Base-by-base conservation (phyloP, 176 grass and related monocot genomes). In the Musa troglodytarum region DNA sequence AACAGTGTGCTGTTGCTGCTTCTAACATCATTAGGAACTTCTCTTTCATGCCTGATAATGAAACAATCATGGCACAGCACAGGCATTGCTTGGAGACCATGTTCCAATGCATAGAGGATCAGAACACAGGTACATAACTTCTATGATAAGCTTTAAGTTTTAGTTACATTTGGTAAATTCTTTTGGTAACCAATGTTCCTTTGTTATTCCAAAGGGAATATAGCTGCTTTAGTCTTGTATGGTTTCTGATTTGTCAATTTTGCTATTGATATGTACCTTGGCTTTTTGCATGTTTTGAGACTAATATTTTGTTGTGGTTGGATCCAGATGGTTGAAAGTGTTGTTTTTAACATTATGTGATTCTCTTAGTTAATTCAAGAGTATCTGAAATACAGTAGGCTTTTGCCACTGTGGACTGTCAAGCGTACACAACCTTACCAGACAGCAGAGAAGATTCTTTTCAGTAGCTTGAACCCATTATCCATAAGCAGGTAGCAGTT, bases 21-120 rank as follows among this genome's bases (percentile, higher is more conserved):
- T 99, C 95, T 11, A 99, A 99, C 87, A 89, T 99, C 75, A 91
- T 99, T 75, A 88, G 95, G 20, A 99, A 99, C 81, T 94, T 99
- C 65, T 94, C 95, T 87, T 99, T 99, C 79, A 99, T 99, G 90
- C 95, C 95, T 50, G 95, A 99, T 81, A 99, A 99, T 78, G 95
- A 99, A 81, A 74, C 77, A 74, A 65, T 89, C 21, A 99, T 99
- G 95, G 95, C 90, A 74, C 95, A 99, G 69, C 90, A 99, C 77
- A 93, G 95, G 61, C 95, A 99, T 57, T 99, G 95, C 88, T 76
- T 99, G 78, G 95, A 94, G 82, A 94, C 90, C 69, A 14, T 99
- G 84, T 99, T 99, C 91, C 88, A 91, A 56, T 91, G 90, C 84
- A 74, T 99, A 49, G 86, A 99, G 83, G 95, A 99, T 74, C 95